Evolutionary conservation across 164 flowering plant genomes (phyloP), one percentile per base, ranked within the genome.

Genomic region (Magnolia kwangsiensis): DNA sequence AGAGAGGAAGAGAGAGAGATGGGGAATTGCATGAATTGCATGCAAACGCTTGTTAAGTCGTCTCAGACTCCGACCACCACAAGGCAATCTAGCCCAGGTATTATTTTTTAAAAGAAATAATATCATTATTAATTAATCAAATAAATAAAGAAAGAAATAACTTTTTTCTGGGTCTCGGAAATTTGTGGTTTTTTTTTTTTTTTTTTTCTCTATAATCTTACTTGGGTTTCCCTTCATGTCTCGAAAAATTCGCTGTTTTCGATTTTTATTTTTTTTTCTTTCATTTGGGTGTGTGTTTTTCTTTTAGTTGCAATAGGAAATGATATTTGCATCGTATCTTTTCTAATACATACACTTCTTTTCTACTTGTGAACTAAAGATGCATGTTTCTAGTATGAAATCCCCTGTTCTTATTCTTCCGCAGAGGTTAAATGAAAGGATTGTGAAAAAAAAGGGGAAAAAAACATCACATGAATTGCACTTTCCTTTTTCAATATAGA

Each of bases 51-150:
- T 4, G 71, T 18, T 68, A 68, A 18, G 29, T 24, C 71, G 19
- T 37, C 50, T 31, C 8, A 14, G 16, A 68, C 45, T 31, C 49
- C 50, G 11, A 68, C 18, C 71, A 68, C 51, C 18, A 68, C 51
- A n/a, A 68, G 71, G 45, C 51, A 29, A 1, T 68, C 71, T 24
- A 29, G 50, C 20, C 71, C 51, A 68, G 71, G 71, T 68, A 68
- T 11, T 29, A 14, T 8, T 37, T 37, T 37, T 27, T 27, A 2
- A 67, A 68, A 68, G 27, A 21, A 9, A 8, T 13, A 24, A 10
- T 4, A 11, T 4, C 7, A 10, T 0, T 13, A 2, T 7, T 8
- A 23, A 65, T 21, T 11, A 23, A 65, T 65, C 29, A 68, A 68
- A 29, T 13, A n/a, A 63, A 63, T 16, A n/a, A 63, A 18, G 11